Base-by-base conservation (phyloP, 306 rosid genomes). In the Senna tora region DNA sequence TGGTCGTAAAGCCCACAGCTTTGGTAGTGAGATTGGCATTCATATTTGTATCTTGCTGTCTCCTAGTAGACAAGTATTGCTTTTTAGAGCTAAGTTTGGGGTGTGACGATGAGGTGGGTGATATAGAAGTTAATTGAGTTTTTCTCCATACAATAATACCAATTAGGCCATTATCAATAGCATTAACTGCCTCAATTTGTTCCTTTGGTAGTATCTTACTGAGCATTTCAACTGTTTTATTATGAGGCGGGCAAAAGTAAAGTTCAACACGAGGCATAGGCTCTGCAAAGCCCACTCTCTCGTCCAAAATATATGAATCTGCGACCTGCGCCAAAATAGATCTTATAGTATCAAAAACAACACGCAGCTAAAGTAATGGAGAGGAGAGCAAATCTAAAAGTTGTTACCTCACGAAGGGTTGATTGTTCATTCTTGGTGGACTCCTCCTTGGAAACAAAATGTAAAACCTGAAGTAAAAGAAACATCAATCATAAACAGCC, bases 71-170 rank as follows among this genome's bases (percentile, higher is more conserved):
- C 22, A 72, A 70, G 63, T 77, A 79, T 50, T 84, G 96, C 75
- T 83, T 90, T 90, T 88, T 93, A 8, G 85, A 83, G 64, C 77
- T 34, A 76, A 85, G 90, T 82, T 93, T 93, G 86, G 83, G 89
- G 64, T 82, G 93, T 65, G 92, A 87, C 16, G 89, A 79, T 8
- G 89, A 65, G 70, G 88, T 89, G 77, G 97, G 96, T 34, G 98
- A 88, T 70, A 81, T 69, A 36, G 87, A 75, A 32, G 83, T 85
- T 90, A 86, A 81, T 75, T 88, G 86, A 79, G 79, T 50, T 85
- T 86, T 93, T 86, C 97, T 89, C 98, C 98, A 93, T 79, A 91
- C 98, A 93, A 86, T 74, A 86, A 93, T 81, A 84, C 96, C 98
- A 81, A 93, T 86, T 78, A 93, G 86, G 72, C 98, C 98, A 89